Evolutionary conservation across 106 monocot species (phyloP).

Genomic region (Apostasia shenzhenica): DNA sequence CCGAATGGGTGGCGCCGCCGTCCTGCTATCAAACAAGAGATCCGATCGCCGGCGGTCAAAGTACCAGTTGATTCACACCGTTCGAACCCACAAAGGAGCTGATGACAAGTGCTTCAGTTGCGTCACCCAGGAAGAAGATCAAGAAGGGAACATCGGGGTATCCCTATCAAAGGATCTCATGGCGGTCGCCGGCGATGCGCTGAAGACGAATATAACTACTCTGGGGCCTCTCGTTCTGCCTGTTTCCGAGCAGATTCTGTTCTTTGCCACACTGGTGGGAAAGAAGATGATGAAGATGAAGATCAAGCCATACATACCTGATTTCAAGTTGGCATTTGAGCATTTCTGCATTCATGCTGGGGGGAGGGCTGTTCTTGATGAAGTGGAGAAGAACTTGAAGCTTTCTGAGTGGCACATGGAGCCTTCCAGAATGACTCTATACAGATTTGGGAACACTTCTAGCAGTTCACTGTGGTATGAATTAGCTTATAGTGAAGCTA

Average conservation of each 20-base stretch:
- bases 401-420: conserved; percentile 12
- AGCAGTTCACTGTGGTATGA: conserved; percentile 9
- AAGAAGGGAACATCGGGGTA: conserved; percentile 39
- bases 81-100: conserved; percentile 48
- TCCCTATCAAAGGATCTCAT: conserved; percentile 57
- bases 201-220: conserved; percentile 64
- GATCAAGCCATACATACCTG: conserved; percentile 5
- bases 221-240: conserved; percentile 52
- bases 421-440: conserved; percentile 9
- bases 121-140: conserved; percentile 45
- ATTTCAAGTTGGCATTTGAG: conserved; percentile 9
- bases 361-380: conserved; percentile 5
- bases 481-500: not conserved
- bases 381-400: conserved; percentile 4
- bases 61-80: conserved; percentile 42
- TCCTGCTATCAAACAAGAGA: conserved; percentile 19
- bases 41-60: conserved; percentile 29
- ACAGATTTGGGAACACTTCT: conserved; percentile 9
- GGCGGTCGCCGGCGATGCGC: conserved; percentile 54
- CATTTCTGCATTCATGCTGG: not conserved
- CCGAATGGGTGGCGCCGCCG: conserved; percentile 17
- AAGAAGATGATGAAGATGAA: conserved; percentile 30
- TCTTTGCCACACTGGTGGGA: conserved; percentile 47
- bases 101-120: conserved; percentile 53
- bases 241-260: conserved; percentile 58